Base-by-base conservation (phyloP, 1,284 basidiomycete species). In the Malassezia sympodialis region DNA sequence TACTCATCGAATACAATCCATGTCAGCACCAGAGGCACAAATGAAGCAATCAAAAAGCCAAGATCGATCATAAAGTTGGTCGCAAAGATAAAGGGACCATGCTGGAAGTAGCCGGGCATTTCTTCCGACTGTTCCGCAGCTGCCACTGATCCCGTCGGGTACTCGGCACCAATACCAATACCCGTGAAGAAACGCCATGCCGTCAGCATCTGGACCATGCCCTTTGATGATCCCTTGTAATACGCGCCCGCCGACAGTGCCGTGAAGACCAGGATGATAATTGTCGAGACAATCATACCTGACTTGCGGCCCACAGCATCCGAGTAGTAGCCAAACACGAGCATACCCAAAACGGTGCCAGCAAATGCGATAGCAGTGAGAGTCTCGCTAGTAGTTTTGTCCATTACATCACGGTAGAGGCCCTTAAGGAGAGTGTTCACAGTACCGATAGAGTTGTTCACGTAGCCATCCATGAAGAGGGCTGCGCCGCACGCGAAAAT, bases 81-180 rank as follows among this genome's bases (percentile, higher is more conserved):
- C 46, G 76, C 80, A 60, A 62, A 58, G 19, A 86, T 83, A 67
- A 93, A 87, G 81, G 88, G 88, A 50, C 84, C 78, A 72, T 93
- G 86, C 69, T 90, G 90, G 4, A 84, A 81, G 50, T 82, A 82
- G 76, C 86, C 88, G 62, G 77, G 79, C 66, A 93, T 84, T 3
- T 81, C 82, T 75, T 93, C 90, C 0, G 88, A 88, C 69, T 88
- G 86, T 72, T 94, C 90, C 1, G 87, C 86, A 2, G 86, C 85
- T 23, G 89, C 88, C n/a, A 94, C 89, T 3, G 84, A 86, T 7
- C 90, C 90, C 58, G 85, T 86, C 6, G 89, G 90, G 63, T 94
- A 93, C 73, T 91, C 88, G 11, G 88, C 88, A 24, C 89, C 90
- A 8, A 89, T 73, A 15, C 61, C 70, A 40, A 75, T 71, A 44